A percentile compares a stretch with the other conserved stretches of the same genome.
These are phyloP conservation scores for Theileria orientalis DNA, from an alignment of 169 alveolate genomes.

Conservation along the genomic window DNA sequence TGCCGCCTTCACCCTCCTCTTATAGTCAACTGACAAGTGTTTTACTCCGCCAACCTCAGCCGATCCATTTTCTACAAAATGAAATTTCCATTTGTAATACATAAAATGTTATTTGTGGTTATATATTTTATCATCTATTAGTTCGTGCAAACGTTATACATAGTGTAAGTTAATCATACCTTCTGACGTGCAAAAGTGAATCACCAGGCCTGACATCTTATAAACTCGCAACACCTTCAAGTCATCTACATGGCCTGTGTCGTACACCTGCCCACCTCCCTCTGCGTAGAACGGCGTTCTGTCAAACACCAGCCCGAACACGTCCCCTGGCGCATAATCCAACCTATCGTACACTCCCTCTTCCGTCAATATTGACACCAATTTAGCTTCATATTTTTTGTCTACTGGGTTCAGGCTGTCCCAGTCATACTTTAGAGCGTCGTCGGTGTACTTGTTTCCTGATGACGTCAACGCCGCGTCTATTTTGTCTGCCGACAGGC, in stretches of 20 bases:
- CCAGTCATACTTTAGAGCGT: conserved; percentile 66
- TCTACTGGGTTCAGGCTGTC: conserved; percentile 37
- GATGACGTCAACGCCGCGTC: conserved; percentile 45
- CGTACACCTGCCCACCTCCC: conserved; percentile 84
- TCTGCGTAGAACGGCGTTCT: conserved; percentile 86
- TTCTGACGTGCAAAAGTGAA: conserved; percentile 78
- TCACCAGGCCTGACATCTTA: conserved; percentile 82
- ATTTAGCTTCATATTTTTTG: conserved; percentile 39
- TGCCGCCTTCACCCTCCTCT: conserved; percentile 83
- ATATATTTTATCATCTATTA: conserved; percentile 25
- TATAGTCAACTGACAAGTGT: conserved; percentile 74
- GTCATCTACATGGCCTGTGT: conserved; percentile 68
- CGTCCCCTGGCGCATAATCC: conserved; percentile 29
- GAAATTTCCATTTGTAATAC: background rate
- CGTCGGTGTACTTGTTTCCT: conserved; percentile 57
- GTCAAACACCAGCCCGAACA: conserved; percentile 80
- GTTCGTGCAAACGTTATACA: background rate
- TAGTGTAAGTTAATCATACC: background rate
- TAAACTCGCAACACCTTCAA: conserved; percentile 81
- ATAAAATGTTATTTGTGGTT: conserved; percentile 9
- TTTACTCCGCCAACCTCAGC: conserved; percentile 24
- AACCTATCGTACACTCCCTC: background rate
- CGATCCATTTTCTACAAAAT: conserved; percentile 16
- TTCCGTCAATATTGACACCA: conserved; percentile 72
- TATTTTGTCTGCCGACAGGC: conserved; percentile 71